A percentile compares a stretch with the other conserved stretches of the same genome.
Evolutionary conservation across 2,329 filamentous ascomycete genomes (phyloP).

Genomic region (Ophiocordyceps camponoti-saundersi): DNA sequence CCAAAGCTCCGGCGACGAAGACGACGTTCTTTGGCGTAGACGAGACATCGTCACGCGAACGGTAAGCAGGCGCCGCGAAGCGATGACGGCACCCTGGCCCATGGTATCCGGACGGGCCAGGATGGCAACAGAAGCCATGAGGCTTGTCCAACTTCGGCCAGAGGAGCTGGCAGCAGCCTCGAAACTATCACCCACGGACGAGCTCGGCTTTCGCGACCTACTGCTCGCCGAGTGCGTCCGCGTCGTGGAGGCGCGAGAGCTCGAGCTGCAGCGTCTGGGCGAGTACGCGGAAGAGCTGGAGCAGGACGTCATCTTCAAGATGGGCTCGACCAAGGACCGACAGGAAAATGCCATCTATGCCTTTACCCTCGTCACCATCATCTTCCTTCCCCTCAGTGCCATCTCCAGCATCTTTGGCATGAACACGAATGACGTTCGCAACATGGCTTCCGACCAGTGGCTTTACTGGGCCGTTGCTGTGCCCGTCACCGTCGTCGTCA

Average conservation of each 20-base stretch:
- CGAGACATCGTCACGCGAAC: neutral
- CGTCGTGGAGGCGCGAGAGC: slow-evolving; percentile 19
- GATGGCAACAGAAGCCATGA: neutral
- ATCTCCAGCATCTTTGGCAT: slow-evolving; percentile 34
- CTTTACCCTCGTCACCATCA: slow-evolving; percentile 30
- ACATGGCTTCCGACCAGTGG: slow-evolving; percentile 30
- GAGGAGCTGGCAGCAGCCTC: slow-evolving; percentile 12
- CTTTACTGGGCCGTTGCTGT: slow-evolving; percentile 31
- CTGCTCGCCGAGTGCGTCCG: slow-evolving; percentile 20
- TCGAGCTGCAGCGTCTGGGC: slow-evolving; percentile 13
- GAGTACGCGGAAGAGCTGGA: slow-evolving; percentile 15
- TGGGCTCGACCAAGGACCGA: slow-evolving; percentile 23
- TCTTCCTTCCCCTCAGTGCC: slow-evolving; percentile 29
- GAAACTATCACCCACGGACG: slow-evolving; percentile 18
- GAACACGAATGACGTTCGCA: slow-evolving; percentile 32
- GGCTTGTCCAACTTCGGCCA: neutral
- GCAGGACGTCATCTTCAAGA: slow-evolving; percentile 14
- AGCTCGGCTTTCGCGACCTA: slow-evolving; percentile 19
- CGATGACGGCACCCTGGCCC: neutral
- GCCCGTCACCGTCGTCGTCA: slow-evolving; percentile 24
- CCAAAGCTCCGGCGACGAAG: slow-evolving; percentile 2
- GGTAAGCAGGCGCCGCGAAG: neutral
- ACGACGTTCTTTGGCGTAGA: slow-evolving; percentile 1
- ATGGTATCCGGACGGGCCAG: neutral
- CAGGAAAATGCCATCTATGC: slow-evolving; percentile 30